phyloP scores from a whole-genome alignment of 2,329 filamentous ascomycete genomes.

The Zymoseptoria tritici region DNA sequence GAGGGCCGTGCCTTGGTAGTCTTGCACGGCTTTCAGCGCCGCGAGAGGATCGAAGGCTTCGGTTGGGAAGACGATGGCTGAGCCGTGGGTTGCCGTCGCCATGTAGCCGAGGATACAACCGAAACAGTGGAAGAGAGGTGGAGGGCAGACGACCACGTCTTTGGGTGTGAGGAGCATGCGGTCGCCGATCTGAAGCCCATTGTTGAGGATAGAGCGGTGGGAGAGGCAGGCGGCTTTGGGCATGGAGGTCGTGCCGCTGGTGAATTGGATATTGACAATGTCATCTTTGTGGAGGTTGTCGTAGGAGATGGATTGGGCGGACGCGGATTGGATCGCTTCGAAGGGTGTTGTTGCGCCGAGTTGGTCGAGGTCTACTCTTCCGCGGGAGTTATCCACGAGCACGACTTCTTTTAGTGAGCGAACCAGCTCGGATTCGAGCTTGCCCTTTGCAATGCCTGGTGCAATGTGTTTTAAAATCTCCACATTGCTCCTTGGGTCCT shows the following conservation, averaged over 20 bases:
- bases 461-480: constrained; percentile 45
- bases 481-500: constrained; percentile 53
- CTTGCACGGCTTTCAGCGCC: constrained; percentile 56
- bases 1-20: constrained; percentile 59
- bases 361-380: constrained; percentile 41
- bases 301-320: constrained; percentile 35
- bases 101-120: constrained; percentile 90
- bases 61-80: constrained; percentile 73
- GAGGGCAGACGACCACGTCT: constrained; percentile 63
- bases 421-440: constrained; percentile 50
- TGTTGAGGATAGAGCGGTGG: constrained; percentile 85
- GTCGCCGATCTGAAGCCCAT: constrained; percentile 74
- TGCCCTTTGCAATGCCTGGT: constrained; percentile 21
- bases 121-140: constrained; percentile 64
- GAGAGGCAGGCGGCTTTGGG: constrained; percentile 85
- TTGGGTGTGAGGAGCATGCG: constrained; percentile 70
- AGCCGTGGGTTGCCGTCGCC: constrained; percentile 80
- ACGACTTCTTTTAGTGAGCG: constrained; percentile 66
- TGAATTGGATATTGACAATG: constrained; percentile 92
- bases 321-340: constrained; percentile 35
- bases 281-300: constrained; percentile 54
- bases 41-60: constrained; percentile 80
- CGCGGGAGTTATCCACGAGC: constrained; percentile 67
- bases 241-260: constrained; percentile 82
- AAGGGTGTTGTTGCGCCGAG: constrained; percentile 42